phyloP scores from a whole-genome alignment of 1,284 basidiomycete genomes.

The Malassezia globosa region DNA sequence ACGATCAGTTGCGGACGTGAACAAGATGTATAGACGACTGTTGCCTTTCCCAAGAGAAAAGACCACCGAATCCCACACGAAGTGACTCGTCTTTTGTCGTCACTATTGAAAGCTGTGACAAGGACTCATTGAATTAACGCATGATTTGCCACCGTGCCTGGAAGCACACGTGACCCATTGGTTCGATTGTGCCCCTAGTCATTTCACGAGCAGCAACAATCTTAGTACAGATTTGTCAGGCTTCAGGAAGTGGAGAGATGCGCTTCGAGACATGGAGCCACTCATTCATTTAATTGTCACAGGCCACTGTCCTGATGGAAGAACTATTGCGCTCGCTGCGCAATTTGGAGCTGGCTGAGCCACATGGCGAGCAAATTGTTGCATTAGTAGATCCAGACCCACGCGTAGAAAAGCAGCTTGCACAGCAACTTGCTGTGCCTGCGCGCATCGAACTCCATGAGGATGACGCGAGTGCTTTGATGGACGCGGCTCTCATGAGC shows the following conservation, averaged over 20 bases:
- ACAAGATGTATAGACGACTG: too few species aligned
- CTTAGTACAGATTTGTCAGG: too few species aligned
- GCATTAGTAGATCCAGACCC: slow-evolving; percentile 33
- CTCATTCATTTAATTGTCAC: neutral
- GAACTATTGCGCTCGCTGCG: slow-evolving; percentile 37
- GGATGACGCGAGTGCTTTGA: slow-evolving; percentile 22
- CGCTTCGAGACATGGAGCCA: neutral
- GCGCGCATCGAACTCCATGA: slow-evolving; percentile 7
- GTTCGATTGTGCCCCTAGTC: too few species aligned
- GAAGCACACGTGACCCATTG: neutral
- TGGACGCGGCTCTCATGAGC: slow-evolving; percentile 39
- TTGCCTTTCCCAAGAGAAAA: too few species aligned
- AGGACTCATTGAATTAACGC: too few species aligned
- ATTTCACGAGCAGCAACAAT: too few species aligned
- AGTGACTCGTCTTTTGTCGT: too few species aligned
- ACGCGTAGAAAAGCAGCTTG: slow-evolving; percentile 33
- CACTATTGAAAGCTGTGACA: too few species aligned
- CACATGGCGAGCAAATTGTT: slow-evolving; percentile 34
- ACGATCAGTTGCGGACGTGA: too few species aligned
- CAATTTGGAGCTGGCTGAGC: slow-evolving; percentile 31
- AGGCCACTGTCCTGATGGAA: slow-evolving; percentile 30
- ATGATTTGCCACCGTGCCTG: neutral
- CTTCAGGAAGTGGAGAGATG: too few species aligned
- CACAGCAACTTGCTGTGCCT: slow-evolving; percentile 31
- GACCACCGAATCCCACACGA: too few species aligned